phyloP scores from a whole-genome alignment of 2,329 filamentous ascomycete genomes.

The Basipetospora sp. region DNA sequence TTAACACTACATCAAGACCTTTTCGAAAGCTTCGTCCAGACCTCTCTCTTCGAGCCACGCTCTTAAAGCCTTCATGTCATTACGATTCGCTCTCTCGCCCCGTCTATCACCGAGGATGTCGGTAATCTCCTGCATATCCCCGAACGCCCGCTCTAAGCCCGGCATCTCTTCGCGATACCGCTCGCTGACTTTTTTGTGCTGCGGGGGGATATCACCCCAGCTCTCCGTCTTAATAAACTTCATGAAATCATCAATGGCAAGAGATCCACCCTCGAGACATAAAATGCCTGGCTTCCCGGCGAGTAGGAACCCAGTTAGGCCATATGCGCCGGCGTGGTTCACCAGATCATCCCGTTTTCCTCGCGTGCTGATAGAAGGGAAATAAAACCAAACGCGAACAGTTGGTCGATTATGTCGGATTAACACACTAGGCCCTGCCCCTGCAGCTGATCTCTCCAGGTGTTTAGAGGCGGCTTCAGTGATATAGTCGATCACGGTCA shows the following conservation, averaged over 20 bases:
- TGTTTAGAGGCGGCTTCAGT: constrained; percentile 15
- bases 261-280: constrained; percentile 34
- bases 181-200: constrained; percentile 50
- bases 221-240: constrained; percentile 48
- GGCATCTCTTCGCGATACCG: constrained; percentile 27
- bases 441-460: constrained; percentile 14
- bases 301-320: constrained; percentile 42
- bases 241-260: constrained; percentile 42
- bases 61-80: constrained; percentile 38
- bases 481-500: constrained; percentile 20
- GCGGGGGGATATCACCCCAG: constrained; percentile 46
- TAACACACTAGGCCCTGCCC: too few species aligned
- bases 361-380: constrained; percentile 45
- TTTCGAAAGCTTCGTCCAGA: constrained; percentile 28
- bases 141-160: constrained; percentile 28
- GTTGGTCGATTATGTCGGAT: too few species aligned
- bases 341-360: constrained; percentile 44
- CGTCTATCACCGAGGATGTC: constrained; percentile 31
- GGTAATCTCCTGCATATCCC: constrained; percentile 43
- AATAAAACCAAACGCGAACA: constrained; percentile 48
- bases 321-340: constrained; percentile 34
- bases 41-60: constrained; percentile 31
- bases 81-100: constrained; percentile 33
- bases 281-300: constrained; percentile 44
- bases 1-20: constrained; percentile 22